These are phyloP conservation scores for Isatis tinctoria DNA, from an alignment of 345 rosid genomes.

Conservation along the genomic window DNA sequence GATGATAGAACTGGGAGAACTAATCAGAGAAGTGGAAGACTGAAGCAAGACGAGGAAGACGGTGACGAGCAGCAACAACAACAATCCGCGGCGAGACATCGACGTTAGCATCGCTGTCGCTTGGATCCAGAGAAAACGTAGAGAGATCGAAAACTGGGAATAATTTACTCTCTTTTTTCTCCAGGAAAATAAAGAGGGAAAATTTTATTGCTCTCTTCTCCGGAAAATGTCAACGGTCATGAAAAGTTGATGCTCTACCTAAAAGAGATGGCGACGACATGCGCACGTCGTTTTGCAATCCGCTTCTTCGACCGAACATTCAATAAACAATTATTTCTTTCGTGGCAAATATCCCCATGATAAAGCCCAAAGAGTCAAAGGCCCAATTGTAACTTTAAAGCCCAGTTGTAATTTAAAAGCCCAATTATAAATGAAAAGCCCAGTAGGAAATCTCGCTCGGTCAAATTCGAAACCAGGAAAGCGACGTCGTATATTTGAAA, in stretches of 20 bases:
- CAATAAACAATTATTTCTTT: not conserved
- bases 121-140: conserved; percentile 12
- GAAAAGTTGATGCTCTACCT: conserved; percentile 10
- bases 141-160: not conserved
- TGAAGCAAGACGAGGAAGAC: conserved; percentile 40
- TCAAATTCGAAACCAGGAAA: not conserved
- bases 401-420: too few relatives aligned
- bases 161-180: not conserved
- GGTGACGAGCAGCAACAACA: conserved; percentile 28
- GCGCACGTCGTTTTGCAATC: conserved; percentile 30
- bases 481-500: not conserved
- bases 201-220: conserved; percentile 9
- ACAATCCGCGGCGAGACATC: conserved; percentile 19
- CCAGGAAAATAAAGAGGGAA: conserved; percentile 20
- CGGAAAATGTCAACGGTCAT: conserved; percentile 35
- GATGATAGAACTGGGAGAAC: conserved; percentile 58
- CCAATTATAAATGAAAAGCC: too few relatives aligned
- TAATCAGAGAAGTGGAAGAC: conserved; percentile 40
- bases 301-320: not conserved
- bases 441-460: not conserved
- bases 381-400: too few relatives aligned
- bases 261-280: conserved; percentile 31
- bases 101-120: conserved; percentile 5
- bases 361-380: not conserved
- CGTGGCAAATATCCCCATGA: not conserved